Conservation (phyloP, 352 stramenopile genomes). For the Globisporangium barbulae region DNA sequence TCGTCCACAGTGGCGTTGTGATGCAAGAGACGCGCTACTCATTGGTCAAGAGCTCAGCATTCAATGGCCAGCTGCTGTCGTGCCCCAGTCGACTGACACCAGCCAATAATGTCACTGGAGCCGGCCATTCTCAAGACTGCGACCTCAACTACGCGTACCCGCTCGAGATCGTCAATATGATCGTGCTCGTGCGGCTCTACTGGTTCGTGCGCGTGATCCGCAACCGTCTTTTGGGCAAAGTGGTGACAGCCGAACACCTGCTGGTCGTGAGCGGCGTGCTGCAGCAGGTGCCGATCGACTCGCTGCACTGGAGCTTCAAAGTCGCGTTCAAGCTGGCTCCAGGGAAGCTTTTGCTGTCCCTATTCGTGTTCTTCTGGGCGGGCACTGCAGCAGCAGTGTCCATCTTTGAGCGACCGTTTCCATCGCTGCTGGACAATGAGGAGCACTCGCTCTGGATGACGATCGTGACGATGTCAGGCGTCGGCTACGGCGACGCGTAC, state of each 20-base stretch:
- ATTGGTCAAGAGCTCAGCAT: slow-evolving; percentile 16
- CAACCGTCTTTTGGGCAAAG: slow-evolving; percentile 40
- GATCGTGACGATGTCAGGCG: slow-evolving; percentile 57
- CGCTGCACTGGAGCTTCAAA: slow-evolving; percentile 53
- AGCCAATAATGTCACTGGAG: not conserved
- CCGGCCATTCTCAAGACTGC: slow-evolving; percentile 17
- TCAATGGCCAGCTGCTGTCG: not conserved
- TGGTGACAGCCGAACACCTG: slow-evolving; percentile 31
- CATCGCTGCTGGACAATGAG: slow-evolving; percentile 50
- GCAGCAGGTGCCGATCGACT: slow-evolving; percentile 35
- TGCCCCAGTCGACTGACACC: slow-evolving; percentile 25
- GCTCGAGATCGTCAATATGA: slow-evolving; percentile 60
- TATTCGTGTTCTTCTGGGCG: slow-evolving; percentile 48
- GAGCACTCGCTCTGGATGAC: slow-evolving; percentile 61
- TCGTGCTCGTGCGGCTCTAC: slow-evolving; percentile 56
- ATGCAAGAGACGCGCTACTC: slow-evolving; percentile 46
- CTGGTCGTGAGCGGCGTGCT: slow-evolving; percentile 24
- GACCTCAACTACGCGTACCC: slow-evolving; percentile 49
- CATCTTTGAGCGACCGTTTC: slow-evolving; percentile 59
- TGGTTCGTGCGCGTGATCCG: slow-evolving; percentile 53
- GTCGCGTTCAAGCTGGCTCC: slow-evolving; percentile 45
- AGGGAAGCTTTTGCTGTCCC: slow-evolving; percentile 29
- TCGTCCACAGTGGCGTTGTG: slow-evolving; percentile 40
- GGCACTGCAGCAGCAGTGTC: slow-evolving; percentile 47
- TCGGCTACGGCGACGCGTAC: slow-evolving; percentile 61